phyloP scores from a whole-genome alignment of 2,329 filamentous ascomycete genomes.

The Alternaria sp. region DNA sequence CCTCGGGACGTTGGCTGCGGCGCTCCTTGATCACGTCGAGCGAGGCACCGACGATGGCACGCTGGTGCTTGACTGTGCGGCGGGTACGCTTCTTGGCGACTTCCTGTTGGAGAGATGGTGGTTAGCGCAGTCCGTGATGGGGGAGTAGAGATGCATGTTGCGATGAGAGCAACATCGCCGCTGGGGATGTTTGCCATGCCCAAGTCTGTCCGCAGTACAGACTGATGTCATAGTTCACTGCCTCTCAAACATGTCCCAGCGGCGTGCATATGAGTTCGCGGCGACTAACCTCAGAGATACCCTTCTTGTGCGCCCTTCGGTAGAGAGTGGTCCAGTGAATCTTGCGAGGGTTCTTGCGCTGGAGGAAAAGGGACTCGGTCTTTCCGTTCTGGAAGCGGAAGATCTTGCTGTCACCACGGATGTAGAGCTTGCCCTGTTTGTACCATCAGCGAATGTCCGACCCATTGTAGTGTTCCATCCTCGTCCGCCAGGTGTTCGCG shows the following conservation, averaged over 20 bases:
- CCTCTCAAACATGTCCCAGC: conserved; percentile 7
- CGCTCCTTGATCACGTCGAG: conserved; percentile 99
- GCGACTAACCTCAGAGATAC: conserved; percentile 93
- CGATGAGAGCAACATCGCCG: neutral
- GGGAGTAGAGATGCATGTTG: neutral
- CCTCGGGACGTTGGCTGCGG: conserved; percentile 92
- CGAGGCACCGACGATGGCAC: conserved; percentile 97
- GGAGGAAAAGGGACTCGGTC: conserved; percentile 98
- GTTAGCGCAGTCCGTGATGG: conserved; percentile 23
- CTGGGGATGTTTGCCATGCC: neutral
- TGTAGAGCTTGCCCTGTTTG: conserved; percentile 93
- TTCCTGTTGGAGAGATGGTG: conserved; percentile 69
- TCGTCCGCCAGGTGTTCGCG: conserved; percentile 23
- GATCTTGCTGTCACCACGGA: conserved; percentile 99
- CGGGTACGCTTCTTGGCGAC: conserved; percentile 99
- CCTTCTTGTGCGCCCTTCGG: conserved; percentile 99
- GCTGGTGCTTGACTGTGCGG: conserved; percentile 97
- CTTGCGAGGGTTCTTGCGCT: conserved; percentile 99
- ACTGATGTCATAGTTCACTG: conserved; percentile 31
- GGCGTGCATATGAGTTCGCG: conserved; percentile 4
- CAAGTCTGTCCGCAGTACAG: conserved; percentile 7
- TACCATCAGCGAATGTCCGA: conserved; percentile 38
- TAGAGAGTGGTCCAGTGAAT: conserved; percentile 99
- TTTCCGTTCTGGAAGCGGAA: conserved; percentile 99
- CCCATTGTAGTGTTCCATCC: conserved; percentile 9